Conservation (phyloP, 1,284 basidiomycete species). For the Vanrija humicola region DNA sequence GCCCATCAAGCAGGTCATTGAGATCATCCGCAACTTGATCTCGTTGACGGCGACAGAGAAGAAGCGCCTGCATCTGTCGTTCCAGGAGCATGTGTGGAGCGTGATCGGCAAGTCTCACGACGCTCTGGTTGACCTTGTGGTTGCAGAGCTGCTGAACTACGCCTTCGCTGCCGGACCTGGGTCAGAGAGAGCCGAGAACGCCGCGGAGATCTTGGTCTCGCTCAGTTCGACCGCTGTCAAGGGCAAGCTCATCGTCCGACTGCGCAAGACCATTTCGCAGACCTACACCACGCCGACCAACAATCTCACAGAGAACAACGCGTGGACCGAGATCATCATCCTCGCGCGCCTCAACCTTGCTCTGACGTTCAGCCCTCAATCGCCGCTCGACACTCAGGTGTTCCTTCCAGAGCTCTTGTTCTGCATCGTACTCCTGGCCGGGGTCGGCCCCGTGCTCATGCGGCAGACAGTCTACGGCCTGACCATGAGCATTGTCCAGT, state of each 20-base stretch:
- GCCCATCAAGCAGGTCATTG: slow-evolving; percentile 54
- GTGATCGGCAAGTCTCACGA: slow-evolving; percentile 67
- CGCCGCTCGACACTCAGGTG: slow-evolving; percentile 64
- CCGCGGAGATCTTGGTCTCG: slow-evolving; percentile 68
- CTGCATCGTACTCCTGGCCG: slow-evolving; percentile 68
- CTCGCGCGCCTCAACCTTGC: slow-evolving; percentile 68
- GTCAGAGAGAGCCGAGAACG: slow-evolving; percentile 67
- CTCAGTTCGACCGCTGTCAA: slow-evolving; percentile 72
- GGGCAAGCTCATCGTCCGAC: slow-evolving; percentile 68
- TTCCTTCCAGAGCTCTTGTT: slow-evolving; percentile 79
- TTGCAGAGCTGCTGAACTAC: slow-evolving; percentile 72
- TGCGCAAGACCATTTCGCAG: slow-evolving; percentile 75
- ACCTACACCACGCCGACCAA: slow-evolving; percentile 62
- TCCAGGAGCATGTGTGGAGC: slow-evolving; percentile 71
- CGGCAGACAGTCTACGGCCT: slow-evolving; percentile 77
- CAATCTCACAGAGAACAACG: slow-evolving; percentile 64
- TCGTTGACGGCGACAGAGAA: slow-evolving; percentile 67
- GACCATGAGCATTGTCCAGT: slow-evolving; percentile 73
- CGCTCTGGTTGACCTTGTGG: slow-evolving; percentile 62
- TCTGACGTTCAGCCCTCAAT: slow-evolving; percentile 64
- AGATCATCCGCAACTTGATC: slow-evolving; percentile 70
- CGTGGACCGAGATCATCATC: slow-evolving; percentile 80
- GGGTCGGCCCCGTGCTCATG: slow-evolving; percentile 66
- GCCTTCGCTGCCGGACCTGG: slow-evolving; percentile 76
- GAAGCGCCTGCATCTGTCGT: slow-evolving; percentile 60